phyloP scores from a whole-genome alignment of 805 yeast genomes.

The Cyberlindnera saturnus region DNA sequence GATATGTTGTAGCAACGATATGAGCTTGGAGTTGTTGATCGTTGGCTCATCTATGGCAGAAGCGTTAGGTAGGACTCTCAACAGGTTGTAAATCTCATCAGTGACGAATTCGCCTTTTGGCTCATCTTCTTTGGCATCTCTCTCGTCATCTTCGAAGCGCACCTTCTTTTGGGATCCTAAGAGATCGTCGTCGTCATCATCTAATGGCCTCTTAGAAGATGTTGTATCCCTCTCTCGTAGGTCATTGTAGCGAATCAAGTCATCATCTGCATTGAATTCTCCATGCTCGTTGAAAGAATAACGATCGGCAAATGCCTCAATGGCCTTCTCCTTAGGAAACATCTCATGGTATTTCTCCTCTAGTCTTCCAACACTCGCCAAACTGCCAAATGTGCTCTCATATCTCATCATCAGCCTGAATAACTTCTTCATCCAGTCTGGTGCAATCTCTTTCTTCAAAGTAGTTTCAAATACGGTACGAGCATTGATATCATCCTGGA shows the following conservation, averaged over 20 bases:
- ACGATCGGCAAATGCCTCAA: slow-evolving; percentile 31
- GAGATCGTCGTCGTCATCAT: slow-evolving; percentile 1
- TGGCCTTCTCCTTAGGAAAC: slow-evolving; percentile 52
- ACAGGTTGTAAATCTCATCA: slow-evolving; percentile 42
- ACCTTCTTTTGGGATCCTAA: neutral
- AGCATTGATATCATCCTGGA: slow-evolving; percentile 64
- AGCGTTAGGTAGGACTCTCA: slow-evolving; percentile 51
- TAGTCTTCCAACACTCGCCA: slow-evolving; percentile 58
- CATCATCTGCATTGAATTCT: slow-evolving; percentile 15
- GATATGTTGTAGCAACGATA: slow-evolving; percentile 9
- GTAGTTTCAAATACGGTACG: slow-evolving; percentile 80
- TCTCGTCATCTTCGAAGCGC: slow-evolving; percentile 1
- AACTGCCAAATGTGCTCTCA: slow-evolving; percentile 66
- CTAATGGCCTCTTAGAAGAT: slow-evolving; percentile 2
- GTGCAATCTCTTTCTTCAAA: slow-evolving; percentile 26
- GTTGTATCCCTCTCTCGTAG: slow-evolving; percentile 9
- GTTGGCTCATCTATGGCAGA: slow-evolving; percentile 45
- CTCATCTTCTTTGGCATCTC: neutral
- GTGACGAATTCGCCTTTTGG: slow-evolving; percentile 20
- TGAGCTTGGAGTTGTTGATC: slow-evolving; percentile 48
- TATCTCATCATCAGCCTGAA: slow-evolving; percentile 57
- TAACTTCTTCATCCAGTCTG: slow-evolving; percentile 36
- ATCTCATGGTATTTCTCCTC: slow-evolving; percentile 59
- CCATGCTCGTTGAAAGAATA: slow-evolving; percentile 26
- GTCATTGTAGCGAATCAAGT: slow-evolving; percentile 24